Evolutionary conservation across 257 asterid genomes (phyloP).

Genomic region (Mentha longifolia): DNA sequence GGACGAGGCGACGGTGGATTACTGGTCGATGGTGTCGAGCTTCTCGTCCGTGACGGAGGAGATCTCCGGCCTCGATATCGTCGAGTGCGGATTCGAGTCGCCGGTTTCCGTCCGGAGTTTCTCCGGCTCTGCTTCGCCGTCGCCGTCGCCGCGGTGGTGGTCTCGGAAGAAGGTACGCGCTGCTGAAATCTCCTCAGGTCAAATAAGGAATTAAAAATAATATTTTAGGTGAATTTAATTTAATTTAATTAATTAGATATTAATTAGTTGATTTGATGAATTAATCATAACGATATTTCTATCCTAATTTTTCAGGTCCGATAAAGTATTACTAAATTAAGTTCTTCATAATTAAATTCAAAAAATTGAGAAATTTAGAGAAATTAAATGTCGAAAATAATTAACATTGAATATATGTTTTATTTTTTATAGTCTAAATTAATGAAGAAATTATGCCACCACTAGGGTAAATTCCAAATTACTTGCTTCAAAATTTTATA

Average conservation of each 20-base stretch:
- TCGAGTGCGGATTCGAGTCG: slow-evolving; percentile 52
- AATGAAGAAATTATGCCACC: not conserved
- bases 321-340: not conserved
- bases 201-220: slow-evolving; percentile 8
- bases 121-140: slow-evolving; percentile 48
- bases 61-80: slow-evolving; percentile 59
- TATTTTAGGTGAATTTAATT: not conserved
- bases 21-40: slow-evolving; percentile 73
- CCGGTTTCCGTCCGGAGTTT: slow-evolving; percentile 60
- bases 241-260: not conserved
- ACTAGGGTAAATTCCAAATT: not conserved
- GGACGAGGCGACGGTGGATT: slow-evolving; percentile 63
- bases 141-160: slow-evolving; percentile 51
- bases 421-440: too few relatives aligned
- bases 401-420: too few relatives aligned
- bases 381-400: too few relatives aligned
- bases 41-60: slow-evolving; percentile 84
- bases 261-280: not conserved
- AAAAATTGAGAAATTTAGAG: not conserved
- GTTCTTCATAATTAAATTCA: not conserved
- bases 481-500: not conserved
- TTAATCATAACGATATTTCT: not conserved
- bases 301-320: not conserved
- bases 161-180: slow-evolving; percentile 67
- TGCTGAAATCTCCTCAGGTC: not conserved